phyloP scores from a whole-genome alignment of 2,329 filamentous ascomycete genomes.

The Neofusicoccum sp. region DNA sequence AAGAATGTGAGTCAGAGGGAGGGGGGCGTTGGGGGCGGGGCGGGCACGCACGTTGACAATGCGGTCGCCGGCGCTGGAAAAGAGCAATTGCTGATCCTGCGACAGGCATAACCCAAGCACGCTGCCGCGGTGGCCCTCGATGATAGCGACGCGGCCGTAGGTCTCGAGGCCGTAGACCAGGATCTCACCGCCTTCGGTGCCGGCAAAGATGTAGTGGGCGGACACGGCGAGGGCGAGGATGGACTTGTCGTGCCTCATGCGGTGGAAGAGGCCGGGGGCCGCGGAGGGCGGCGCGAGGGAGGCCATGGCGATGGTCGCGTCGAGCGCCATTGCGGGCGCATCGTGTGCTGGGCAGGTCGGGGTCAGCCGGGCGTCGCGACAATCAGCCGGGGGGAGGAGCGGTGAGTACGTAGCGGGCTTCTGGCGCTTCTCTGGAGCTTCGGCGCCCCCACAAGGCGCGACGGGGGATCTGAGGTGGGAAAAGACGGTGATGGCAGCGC shows the following conservation, averaged over 20 bases:
- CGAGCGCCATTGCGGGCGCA: constrained; percentile 20
- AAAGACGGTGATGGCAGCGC: constrained; percentile 15
- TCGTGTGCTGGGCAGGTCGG: constrained; percentile 23
- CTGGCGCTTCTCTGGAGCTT: constrained; percentile 7
- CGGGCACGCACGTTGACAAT: constrained; percentile 69
- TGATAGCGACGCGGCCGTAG: constrained; percentile 73
- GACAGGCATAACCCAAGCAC: constrained; percentile 83
- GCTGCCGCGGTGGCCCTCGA: constrained; percentile 88
- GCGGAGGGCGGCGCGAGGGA: neutral
- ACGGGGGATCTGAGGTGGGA: constrained; percentile 14
- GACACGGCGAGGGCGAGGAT: constrained; percentile 82
- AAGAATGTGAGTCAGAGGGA: neutral
- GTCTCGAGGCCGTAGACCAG: constrained; percentile 85
- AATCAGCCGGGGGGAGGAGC: constrained; percentile 7
- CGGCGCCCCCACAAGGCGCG: constrained; percentile 13
- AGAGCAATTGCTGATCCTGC: constrained; percentile 70
- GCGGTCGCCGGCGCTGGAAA: constrained; percentile 90
- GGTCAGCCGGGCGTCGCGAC: constrained; percentile 5
- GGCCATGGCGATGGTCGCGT: constrained; percentile 21
- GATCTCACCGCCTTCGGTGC: constrained; percentile 91
- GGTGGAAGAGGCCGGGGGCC: constrained; percentile 67
- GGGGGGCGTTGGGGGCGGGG: neutral
- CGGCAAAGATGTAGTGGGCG: constrained; percentile 79
- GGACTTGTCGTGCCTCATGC: constrained; percentile 72
- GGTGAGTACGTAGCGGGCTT: constrained; percentile 6